Evolutionary conservation across 129 eudicot species (phyloP), one percentile per base, ranked within the genome.

Genomic region (Arctium lappa): DNA sequence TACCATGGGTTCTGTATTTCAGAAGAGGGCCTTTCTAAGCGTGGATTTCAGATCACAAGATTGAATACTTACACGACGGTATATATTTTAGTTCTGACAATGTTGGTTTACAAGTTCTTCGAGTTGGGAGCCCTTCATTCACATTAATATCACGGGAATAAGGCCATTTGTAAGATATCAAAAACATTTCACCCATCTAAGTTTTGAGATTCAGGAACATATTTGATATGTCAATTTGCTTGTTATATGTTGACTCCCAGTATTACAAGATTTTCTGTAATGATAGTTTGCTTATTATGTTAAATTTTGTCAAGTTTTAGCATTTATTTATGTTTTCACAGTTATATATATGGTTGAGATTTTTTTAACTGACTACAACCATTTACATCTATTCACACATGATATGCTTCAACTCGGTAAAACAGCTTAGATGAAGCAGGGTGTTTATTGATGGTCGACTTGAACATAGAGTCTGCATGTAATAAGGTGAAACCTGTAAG

Each of bases 51-150:
- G 84, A 90, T 95, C 72, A 95, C 88, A 63, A 87, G 98, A 77
- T 81, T 95, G 68, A 92, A 92, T 84, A 92, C 98, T 6, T 95
- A 92, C 85, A 92, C 97, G 30, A 94, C 97, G 88, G 98, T 95
- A 91, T 36, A 30, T 81, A 83, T 83, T 77, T 69, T 50, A 32
- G 30, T 77, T 62, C 31, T 65, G 72, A 73, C 68, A 31, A 60
- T 81, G 48, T 79, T 62, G 73, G 42, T 71, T 73, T 29, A 76
- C 36, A 69, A 65, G 40, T 46, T 75, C 76, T 6, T 30, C 40
- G 33, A 60, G 66, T 74, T 63, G 63, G 69, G 75, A 81, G 46
- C 73, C 72, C 32, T 32, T 62, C 34, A 68, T 82, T 68, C 69
- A 40, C 53, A 31, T 75, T 82, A 42, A 66, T 63, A 9, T 63